Base-by-base conservation (phyloP, 306 rosid species). In the Benincasa hispida region DNA sequence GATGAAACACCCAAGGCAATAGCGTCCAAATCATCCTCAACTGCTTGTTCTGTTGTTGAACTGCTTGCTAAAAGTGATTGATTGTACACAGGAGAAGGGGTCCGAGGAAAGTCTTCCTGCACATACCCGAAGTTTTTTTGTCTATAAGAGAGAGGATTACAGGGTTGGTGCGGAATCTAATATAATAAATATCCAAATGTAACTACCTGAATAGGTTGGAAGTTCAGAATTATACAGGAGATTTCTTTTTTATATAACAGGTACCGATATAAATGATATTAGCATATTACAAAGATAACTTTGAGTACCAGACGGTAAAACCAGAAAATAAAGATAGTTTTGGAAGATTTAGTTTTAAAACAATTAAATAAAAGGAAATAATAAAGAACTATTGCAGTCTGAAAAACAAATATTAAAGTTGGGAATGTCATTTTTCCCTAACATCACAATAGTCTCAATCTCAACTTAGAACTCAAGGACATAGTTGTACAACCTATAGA, bases 31-130 rank as follows among this genome's bases (percentile, higher is more conserved):
- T 87, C 89, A 56, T 53, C 69, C 76, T 86, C 90, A 76, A 76
- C 25, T 57, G 68, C 77, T 75, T 80, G 88, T 55, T 86, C 90
- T 35, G 81, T 70, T 78, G 86, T 78, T 65, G 87, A 82, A 53
- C 73, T 81, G 76, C 84, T 79, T 47, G 81, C 77, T 59, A 86
- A 76, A 79, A 77, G 81, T 77, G 91, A 79, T 27, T 82, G 88
- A 84, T 76, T 87, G 79, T 82, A 87, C 45, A 87, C 82, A 73
- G 91, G 87, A 80, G 91, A 89, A 42, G 89, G 90, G 8, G 90
- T 85, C n/a, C 88, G 88, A 54, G 91, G 89, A 70, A 86, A 89
- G 82, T 87, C 93, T 76, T 87, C 87, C 93, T 87, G 73, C 28
- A 63, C 21, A 75, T 70, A 24, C 76, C 50, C 57, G 25, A 65